Base-by-base conservation (phyloP, 805 yeast species). In the Tetrapisispora arboricola region DNA sequence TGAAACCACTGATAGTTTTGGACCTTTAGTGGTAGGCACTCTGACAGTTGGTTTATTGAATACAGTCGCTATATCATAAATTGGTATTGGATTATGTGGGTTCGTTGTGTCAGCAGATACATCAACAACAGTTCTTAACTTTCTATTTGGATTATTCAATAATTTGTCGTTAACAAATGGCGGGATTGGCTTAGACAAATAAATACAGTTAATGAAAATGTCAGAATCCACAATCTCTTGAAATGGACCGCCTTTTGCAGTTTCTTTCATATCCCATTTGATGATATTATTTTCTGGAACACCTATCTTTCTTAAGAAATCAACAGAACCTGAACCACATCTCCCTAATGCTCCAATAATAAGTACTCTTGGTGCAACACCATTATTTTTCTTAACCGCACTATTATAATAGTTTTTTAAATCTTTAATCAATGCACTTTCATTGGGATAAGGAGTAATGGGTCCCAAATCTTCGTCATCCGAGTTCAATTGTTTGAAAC, bases 91-190 rank as follows among this genome's bases (percentile, higher is more conserved):
- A 69, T 92, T 92, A 71, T 87, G 90, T 46, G 96, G 96, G 65
- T 92, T 92, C 41, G 98, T 92, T 36, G 97, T 92, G 67, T 92
- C 99, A 42, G 98, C 98, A 39, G 95, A 84, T 43, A 92, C 99
- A 64, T 92, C 99, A 40, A 92, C 96, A 46, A 92, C 86, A 15
- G 94, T 85, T 64, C 90, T 77, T 59, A 92, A 75, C 49, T 73
- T 80, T 76, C 98, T 85, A 49, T 69, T 65, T 33, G 69, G 65
- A 44, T 59, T 63, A 66, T 84, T 83, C 61, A 92, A 73, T 44
- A 75, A 63, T 25, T 82, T 83, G 52, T 60, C 64, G 65, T 80
- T 76, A 58, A 86, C 72, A 61, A 92, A 92, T 40, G 97, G 96
- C 26, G 97, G 80, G 57, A 92, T 92, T 59, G 95, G 94, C 66